phyloP scores from a whole-genome alignment of 2,329 filamentous ascomycete species.

The Paraphoma chrysanthemicola region DNA sequence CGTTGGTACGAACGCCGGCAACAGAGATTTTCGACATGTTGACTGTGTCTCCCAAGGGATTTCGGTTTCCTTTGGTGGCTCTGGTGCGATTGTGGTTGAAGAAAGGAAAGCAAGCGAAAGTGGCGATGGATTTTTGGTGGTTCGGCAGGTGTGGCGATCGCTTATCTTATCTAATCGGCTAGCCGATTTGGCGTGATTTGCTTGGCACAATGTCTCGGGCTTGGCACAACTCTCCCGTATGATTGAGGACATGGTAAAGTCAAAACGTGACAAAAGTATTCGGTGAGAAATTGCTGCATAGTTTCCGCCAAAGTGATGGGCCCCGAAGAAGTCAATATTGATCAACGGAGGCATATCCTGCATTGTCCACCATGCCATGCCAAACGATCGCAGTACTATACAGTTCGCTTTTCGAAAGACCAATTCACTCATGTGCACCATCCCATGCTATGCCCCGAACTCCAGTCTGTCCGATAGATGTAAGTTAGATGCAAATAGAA shows the following conservation, averaged over 20 bases:
- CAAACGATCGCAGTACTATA: conserved; percentile 29
- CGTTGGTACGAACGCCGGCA: conserved; percentile 95
- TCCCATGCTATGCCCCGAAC: conserved; percentile 40
- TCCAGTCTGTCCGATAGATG: conserved; percentile 30
- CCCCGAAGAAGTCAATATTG: too few species aligned
- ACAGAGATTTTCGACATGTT: conserved; percentile 85
- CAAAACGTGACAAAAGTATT: not conserved
- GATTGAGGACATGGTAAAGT: not conserved
- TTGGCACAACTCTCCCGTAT: not conserved
- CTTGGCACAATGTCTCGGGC: not conserved
- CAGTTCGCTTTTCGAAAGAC: conserved; percentile 28
- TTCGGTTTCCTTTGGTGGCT: conserved; percentile 46
- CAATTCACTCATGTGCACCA: conserved; percentile 19
- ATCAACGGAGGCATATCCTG: conserved; percentile 5
- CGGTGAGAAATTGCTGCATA: too few species aligned
- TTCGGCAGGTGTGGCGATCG: conserved; percentile 13
- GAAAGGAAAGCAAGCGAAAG: conserved; percentile 13
- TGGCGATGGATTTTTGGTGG: conserved; percentile 22
- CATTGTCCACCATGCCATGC: conserved; percentile 9
- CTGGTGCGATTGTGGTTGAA: conserved; percentile 43
- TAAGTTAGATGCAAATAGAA: conserved; percentile 30
- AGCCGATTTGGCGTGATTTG: conserved; percentile 7
- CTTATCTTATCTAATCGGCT: conserved; percentile 22
- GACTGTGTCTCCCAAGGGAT: conserved; percentile 59
- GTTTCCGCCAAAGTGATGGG: too few species aligned